Percentiles rank a stretch among this genome's conserved stretches.
These are phyloP conservation scores for Hyphodiscus sp. DNA, from an alignment of 2,329 filamentous ascomycete species.

Conservation along the genomic window DNA sequence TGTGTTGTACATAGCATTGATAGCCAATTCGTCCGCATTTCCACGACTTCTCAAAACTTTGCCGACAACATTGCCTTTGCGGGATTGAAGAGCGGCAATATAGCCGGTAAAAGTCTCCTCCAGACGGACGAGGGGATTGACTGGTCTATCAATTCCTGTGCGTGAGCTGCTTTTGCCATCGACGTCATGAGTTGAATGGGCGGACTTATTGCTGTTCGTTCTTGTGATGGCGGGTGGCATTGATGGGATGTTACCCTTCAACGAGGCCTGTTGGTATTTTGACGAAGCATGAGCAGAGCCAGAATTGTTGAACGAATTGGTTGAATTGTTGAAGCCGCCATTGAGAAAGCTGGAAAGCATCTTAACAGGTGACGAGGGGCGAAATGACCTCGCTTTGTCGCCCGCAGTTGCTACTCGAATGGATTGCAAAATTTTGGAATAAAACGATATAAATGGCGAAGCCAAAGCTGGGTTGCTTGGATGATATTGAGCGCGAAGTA, in stretches of 20 bases:
- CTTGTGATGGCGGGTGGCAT: slow-evolving; percentile 28
- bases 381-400: slow-evolving; percentile 61
- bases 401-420: slow-evolving; percentile 57
- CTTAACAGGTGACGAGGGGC: slow-evolving; percentile 84
- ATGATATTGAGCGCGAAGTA: slow-evolving; percentile 65
- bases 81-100: slow-evolving; percentile 71
- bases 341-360: slow-evolving; percentile 77
- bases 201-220: slow-evolving; percentile 25
- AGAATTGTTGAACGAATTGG: slow-evolving; percentile 31
- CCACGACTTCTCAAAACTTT: slow-evolving; percentile 65
- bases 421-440: slow-evolving; percentile 69
- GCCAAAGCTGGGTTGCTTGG: slow-evolving; percentile 59
- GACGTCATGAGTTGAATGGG: slow-evolving; percentile 23
- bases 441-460: slow-evolving; percentile 66
- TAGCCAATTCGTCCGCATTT: slow-evolving; percentile 66
- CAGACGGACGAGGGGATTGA: slow-evolving; percentile 64
- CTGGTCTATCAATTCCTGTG: slow-evolving; percentile 42
- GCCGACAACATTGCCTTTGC: slow-evolving; percentile 82
- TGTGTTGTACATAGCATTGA: slow-evolving; percentile 87
- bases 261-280: slow-evolving; percentile 27
- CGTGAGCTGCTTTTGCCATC: slow-evolving; percentile 30
- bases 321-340: slow-evolving; percentile 44
- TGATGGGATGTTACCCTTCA: slow-evolving; percentile 37
- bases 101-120: slow-evolving; percentile 85
- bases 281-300: slow-evolving; percentile 32